These are phyloP conservation scores for Schwanniomyces vanrijiae DNA, from an alignment of 805 yeast species.

Conservation along the genomic window DNA sequence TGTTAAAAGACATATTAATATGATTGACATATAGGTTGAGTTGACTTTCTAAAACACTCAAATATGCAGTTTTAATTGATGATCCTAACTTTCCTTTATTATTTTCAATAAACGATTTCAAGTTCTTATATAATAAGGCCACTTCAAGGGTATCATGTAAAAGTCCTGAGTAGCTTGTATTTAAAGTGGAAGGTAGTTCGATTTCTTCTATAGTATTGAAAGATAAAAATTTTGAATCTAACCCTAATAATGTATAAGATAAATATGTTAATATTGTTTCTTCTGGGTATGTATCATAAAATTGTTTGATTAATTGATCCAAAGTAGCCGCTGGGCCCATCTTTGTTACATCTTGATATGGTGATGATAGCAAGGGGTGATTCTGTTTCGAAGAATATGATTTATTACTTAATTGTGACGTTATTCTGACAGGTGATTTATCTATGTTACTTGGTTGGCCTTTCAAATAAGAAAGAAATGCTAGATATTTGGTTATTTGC, in stretches of 20 bases:
- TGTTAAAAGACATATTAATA: conserved; percentile 35
- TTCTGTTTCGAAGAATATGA: conserved; percentile 1
- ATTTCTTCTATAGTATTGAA: conserved; percentile 33
- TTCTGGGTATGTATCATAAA: conserved; percentile 32
- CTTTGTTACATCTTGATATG: conserved; percentile 4
- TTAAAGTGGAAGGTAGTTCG: conserved; percentile 52
- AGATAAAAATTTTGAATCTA: conserved; percentile 57
- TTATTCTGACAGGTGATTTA: background rate
- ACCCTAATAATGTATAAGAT: conserved; percentile 58
- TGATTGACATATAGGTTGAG: conserved; percentile 32
- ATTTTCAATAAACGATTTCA: conserved; percentile 30
- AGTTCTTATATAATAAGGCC: conserved; percentile 59
- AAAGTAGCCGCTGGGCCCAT: background rate
- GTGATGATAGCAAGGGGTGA: conserved; percentile 10
- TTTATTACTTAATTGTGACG: conserved; percentile 4
- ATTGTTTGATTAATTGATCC: conserved; percentile 19
- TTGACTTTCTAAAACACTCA: conserved; percentile 46
- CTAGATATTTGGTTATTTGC: conserved; percentile 35
- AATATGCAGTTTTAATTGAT: conserved; percentile 63
- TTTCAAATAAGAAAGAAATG: conserved; percentile 24
- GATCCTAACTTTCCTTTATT: conserved; percentile 33
- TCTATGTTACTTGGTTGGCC: background rate
- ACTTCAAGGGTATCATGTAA: conserved; percentile 66
- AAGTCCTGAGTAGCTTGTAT: conserved; percentile 56
- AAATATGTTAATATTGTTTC: conserved; percentile 43